A percentile compares a stretch with the other conserved stretches of the same genome.
phyloP scores from a whole-genome alignment of 139 green algal species.

The Medakamo hakoo region DNA sequence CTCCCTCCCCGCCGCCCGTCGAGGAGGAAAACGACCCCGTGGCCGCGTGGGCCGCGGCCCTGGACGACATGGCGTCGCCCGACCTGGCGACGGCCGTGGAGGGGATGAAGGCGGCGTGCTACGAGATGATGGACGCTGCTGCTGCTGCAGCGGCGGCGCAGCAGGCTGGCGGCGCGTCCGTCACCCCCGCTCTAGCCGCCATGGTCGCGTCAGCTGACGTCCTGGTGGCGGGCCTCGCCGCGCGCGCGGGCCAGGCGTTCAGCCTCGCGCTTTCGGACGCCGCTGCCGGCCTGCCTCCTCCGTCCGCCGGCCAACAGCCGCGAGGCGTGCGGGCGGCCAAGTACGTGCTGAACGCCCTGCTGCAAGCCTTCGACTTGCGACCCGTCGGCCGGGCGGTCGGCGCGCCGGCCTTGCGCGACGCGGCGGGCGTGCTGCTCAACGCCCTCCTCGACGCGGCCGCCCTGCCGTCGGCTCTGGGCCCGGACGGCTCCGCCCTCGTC shows the following conservation, averaged over 20 bases:
- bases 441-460: neutral
- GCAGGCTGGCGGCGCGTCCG: too few species aligned
- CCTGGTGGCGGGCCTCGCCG: neutral
- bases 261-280: neutral
- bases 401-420: neutral
- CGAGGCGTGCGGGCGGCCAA: too few species aligned
- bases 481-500: neutral
- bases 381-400: neutral
- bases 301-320: too few species aligned
- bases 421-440: neutral
- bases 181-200: neutral
- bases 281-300: too few species aligned
- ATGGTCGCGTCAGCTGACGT: neutral
- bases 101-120: neutral
- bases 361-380: neutral
- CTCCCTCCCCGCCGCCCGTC: neutral
- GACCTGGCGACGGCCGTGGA: neutral
- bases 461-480: too few species aligned
- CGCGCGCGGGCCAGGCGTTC: neutral
- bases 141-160: too few species aligned
- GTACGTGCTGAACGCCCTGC: neutral
- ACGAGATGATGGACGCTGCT: neutral
- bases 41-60: neutral
- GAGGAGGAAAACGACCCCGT: too few species aligned
- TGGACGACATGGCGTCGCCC: neutral